These are phyloP conservation scores for Arxiozyma heterogenica DNA, from an alignment of 1,139 yeast genomes.

Conservation along the genomic window DNA sequence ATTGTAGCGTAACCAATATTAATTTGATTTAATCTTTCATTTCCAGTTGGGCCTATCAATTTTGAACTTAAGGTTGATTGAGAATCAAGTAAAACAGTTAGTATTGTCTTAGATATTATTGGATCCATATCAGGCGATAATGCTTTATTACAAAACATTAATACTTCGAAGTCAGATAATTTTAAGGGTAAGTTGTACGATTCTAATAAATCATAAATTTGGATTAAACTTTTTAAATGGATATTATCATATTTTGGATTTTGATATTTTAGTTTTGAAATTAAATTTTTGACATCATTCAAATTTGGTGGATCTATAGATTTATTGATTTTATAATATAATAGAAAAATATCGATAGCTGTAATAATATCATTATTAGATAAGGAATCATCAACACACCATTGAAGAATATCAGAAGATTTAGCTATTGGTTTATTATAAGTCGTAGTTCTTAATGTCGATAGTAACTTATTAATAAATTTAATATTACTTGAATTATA, in stretches of 20 bases:
- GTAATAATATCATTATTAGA: conserved; percentile 13
- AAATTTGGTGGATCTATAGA: conserved; percentile 4
- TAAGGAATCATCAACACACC: conserved; percentile 15
- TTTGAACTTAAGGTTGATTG: not conserved
- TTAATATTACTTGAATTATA: conserved; percentile 6
- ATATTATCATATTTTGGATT: conserved; percentile 17
- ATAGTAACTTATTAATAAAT: conserved; percentile 3
- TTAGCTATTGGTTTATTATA: not conserved
- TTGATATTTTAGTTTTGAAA: conserved; percentile 15
- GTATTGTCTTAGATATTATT: conserved; percentile 10
- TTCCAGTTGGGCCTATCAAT: not conserved
- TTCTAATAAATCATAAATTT: conserved; percentile 9
- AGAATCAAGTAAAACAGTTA: conserved; percentile 12
- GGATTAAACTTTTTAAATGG: conserved; percentile 12
- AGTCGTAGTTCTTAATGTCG: not conserved
- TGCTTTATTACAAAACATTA: conserved; percentile 17
- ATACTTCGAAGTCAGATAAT: conserved; percentile 12
- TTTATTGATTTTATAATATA: conserved; percentile 11
- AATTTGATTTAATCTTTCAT: conserved; percentile 7
- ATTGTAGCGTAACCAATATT: conserved; percentile 19
- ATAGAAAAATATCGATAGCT: conserved; percentile 17
- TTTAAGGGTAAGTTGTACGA: not conserved
- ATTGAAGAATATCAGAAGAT: conserved; percentile 10
- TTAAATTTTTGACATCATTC: conserved; percentile 7
- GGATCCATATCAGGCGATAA: conserved; percentile 11